Evolutionary conservation across 2,329 filamentous ascomycete genomes (phyloP), one percentile per base, ranked within the genome.

Genomic region (Blastomyces gilchristii): DNA sequence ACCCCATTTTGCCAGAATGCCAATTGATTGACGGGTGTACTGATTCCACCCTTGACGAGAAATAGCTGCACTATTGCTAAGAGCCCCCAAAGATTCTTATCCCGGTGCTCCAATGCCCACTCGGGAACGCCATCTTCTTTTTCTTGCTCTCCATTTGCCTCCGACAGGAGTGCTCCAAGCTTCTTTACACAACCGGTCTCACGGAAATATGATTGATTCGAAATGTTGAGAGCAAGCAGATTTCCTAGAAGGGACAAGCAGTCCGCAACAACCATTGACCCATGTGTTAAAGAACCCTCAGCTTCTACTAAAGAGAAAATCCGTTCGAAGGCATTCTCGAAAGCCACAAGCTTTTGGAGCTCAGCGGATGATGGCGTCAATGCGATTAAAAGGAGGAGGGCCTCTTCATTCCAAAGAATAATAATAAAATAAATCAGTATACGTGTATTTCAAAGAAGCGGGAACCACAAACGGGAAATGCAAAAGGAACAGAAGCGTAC

Each of bases 331-430:
- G 92, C 90, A 80, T 91, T 93, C 71, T 97, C 91, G 68, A 97
- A 97, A 0, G 91, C 94, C 31, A 97, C 92, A 1, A 97, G 82
- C 74, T 97, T 97, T 73, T 97, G 92, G 61, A 99, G 84, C 70
- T 97, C 92, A 52, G 87, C 79, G 9, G 93, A 96, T 0, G 87
- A 87, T 39, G 91, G 90, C 0, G 94, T 97, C 39, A 99, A 81
- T 63, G 91, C 89, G 41, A 90, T 96, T 58, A 99, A 83, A 16
- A 99, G 82, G n/a, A 88, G 82, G 37, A 99, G 82, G 4, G 87
- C 91, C 77, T 95, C 90, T 83, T 64, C 58, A 28, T 16, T 47
- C 31, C 50, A 34, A 63, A 52, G 2, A 6, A 53, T 18, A 25
- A n/a, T 12, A 45, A 12, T 39, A 31, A 43, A 14, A 14, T 11